Percentiles rank a stretch among this genome's conserved stretches.
Evolutionary conservation across 495 filamentous ascomycete species (phyloP).

Genomic region (Aeminium ludgeri): DNA sequence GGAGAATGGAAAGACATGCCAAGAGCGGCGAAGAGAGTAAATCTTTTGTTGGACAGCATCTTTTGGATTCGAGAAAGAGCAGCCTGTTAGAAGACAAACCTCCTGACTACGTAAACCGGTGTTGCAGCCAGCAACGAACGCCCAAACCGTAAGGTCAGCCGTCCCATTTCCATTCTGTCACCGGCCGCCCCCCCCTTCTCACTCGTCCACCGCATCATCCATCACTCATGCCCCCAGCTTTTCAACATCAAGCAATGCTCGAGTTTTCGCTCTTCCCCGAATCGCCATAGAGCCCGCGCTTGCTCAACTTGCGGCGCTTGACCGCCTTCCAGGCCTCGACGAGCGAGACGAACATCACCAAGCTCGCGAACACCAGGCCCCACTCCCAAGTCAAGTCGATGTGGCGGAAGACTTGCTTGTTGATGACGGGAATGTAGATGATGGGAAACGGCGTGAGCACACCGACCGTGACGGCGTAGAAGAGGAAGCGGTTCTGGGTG

Average conservation of each 20-base stretch:
- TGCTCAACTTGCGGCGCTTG: slow-evolving; percentile 17
- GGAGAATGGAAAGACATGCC: too few species aligned
- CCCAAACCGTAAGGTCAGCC: too few species aligned
- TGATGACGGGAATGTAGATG: slow-evolving; percentile 22
- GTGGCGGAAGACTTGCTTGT: slow-evolving; percentile 21
- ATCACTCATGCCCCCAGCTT: too few species aligned
- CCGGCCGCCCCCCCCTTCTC: too few species aligned
- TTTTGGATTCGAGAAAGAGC: too few species aligned
- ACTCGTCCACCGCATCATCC: too few species aligned
- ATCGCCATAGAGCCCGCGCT: neutral
- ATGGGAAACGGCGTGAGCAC: slow-evolving; percentile 20
- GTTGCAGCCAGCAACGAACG: too few species aligned
- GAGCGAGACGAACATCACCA: slow-evolving; percentile 16
- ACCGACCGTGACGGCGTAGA: slow-evolving; percentile 20
- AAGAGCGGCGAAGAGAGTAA: too few species aligned
- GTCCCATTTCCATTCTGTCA: too few species aligned
- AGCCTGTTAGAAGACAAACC: too few species aligned
- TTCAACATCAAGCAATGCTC: slow-evolving; percentile 2
- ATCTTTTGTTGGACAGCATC: too few species aligned
- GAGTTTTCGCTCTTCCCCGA: slow-evolving; percentile 1
- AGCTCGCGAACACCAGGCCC: slow-evolving; percentile 17
- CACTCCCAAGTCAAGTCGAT: slow-evolving; percentile 20
- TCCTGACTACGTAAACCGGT: too few species aligned
- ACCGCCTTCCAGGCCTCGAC: slow-evolving; percentile 23
- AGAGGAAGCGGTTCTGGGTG: slow-evolving; percentile 22